Base-by-base conservation (phyloP, 2,329 filamentous ascomycete species). In the Exophiala sp. region DNA sequence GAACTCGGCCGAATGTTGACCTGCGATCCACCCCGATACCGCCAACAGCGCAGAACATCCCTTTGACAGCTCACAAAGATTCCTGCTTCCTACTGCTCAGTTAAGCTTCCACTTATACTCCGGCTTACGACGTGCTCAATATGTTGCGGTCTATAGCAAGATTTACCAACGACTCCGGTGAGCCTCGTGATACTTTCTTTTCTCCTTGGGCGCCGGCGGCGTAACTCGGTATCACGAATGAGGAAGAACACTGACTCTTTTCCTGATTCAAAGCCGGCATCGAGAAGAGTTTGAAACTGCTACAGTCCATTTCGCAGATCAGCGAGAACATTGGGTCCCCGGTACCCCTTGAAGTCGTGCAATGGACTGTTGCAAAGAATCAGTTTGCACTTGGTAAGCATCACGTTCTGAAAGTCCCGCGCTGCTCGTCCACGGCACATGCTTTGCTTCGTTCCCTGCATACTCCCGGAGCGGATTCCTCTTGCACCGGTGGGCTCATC, bases 251-350 rank as follows among this genome's bases (percentile, higher is more conserved):
- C 29, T 48, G 21, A 48, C 29, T 7, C 19, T 19, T 8, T 23
- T 18, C 8, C 19, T 11, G 29, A 29, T 7, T 22, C 3, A 5
- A 9, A 23, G 54, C 46, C 23, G 54, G 48, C 4, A 42, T 71
- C 30, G 69, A 71, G 43, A 69, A 68, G 52, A 64, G 63, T 7
- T 60, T 71, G 2, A 68, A 69, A 18, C 56, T 71, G 2, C 56
- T 69, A 29, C 69, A 71, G 48, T 66, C 67, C 8, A 42, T 66
- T 14, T 62, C 64, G 9, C 65, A 68, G 45, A 61, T 70, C 23
- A 48, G 46, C 22, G 52, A 43, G 30, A 44, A 16, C 14, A 57
- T 61, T n/a, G 60, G 59, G 10, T 61, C 58, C 1, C 43, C 55
- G 22, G 61, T 62, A 18, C 58, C 62, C 34, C 2, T 37, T 41